Base-by-base conservation (phyloP, 441 rosid species). In the Rhodomyrtus psidioides region DNA sequence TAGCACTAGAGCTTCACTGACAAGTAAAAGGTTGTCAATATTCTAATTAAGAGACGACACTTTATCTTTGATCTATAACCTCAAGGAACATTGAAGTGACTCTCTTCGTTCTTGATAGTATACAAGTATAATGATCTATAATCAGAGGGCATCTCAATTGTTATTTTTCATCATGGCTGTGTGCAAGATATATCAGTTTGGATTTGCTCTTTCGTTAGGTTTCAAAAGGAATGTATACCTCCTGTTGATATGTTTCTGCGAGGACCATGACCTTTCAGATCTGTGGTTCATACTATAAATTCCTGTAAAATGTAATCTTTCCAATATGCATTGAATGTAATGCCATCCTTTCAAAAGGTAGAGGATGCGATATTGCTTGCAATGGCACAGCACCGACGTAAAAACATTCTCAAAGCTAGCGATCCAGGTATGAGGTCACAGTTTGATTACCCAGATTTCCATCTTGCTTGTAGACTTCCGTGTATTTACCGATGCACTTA, bases 301-400 rank as follows among this genome's bases (percentile, higher is more conserved):
- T 70, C 49, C 6, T 6, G 49, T 39, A 39, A 70, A 70, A 39
- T 70, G n/a, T 70, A 70, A 70, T 70, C n/a, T 16, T 39, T 70
- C 79, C 79, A 39, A n/a, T 70, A 70, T 70, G 79, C 79, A 5
- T 39, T 39, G 79, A 42, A 70, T 42, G 49, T 70, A 70, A 70
- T 9, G 79, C 49, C 13, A 54, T 79, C 62, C 15, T 83, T 82
- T 84, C 81, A 87, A 88, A 92, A 96, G 99, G 94, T 93, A 88
- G 97, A 92, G 92, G 99, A 96, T 81, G 97, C 97, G 55, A 92
- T 94, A 83, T 94, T 96, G 85, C 92, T 89, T 86, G 93, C 94
- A 85, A 91, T 97, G 96, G 98, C 98, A 84, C 94, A 91, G 87
- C 85, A 89, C 44, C 92, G 99, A 82, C 92, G 92, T 53, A 55